phyloP scores from a whole-genome alignment of 164 flowering plant genomes.

The Dillenia suffruticosa region DNA sequence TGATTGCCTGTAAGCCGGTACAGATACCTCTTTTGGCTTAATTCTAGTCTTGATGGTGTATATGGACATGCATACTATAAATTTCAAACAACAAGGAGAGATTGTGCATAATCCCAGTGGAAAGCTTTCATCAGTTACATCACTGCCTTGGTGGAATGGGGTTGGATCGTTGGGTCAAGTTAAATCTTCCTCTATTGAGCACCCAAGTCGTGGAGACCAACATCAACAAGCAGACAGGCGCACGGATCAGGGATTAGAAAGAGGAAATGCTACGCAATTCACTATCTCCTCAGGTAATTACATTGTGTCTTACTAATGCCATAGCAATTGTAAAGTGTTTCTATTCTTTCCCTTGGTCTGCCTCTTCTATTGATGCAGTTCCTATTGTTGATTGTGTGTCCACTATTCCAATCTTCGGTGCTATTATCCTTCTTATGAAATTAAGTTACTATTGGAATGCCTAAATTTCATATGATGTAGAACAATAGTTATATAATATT shows the following conservation, averaged over 20 bases:
- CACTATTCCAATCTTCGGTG: too few species aligned
- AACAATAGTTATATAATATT: too few species aligned
- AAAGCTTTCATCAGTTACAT: constrained; percentile 30
- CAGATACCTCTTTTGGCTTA: too few species aligned
- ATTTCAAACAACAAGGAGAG: constrained; percentile 46
- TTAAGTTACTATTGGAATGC: too few species aligned
- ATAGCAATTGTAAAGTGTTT: too few species aligned
- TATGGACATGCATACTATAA: constrained; percentile 41
- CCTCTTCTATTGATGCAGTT: too few species aligned
- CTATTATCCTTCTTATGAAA: too few species aligned
- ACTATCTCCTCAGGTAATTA: constrained; percentile 44
- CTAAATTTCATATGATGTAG: too few species aligned
- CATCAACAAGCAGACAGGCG: constrained; percentile 10
- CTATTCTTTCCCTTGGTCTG: too few species aligned
- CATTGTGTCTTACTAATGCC: too few species aligned
- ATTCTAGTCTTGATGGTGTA: neutral
- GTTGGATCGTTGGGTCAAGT: constrained; percentile 31
- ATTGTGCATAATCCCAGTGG: constrained; percentile 26
- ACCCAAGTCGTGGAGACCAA: constrained; percentile 21
- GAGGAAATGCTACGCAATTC: constrained; percentile 36
- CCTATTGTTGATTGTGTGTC: too few species aligned
- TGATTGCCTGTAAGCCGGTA: too few species aligned
- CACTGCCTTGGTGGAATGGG: constrained; percentile 45
- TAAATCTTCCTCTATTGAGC: constrained; percentile 26
- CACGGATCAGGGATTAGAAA: constrained; percentile 16